phyloP scores from a whole-genome alignment of 1,284 basidiomycete genomes.

The Rhodotorula glutinis region DNA sequence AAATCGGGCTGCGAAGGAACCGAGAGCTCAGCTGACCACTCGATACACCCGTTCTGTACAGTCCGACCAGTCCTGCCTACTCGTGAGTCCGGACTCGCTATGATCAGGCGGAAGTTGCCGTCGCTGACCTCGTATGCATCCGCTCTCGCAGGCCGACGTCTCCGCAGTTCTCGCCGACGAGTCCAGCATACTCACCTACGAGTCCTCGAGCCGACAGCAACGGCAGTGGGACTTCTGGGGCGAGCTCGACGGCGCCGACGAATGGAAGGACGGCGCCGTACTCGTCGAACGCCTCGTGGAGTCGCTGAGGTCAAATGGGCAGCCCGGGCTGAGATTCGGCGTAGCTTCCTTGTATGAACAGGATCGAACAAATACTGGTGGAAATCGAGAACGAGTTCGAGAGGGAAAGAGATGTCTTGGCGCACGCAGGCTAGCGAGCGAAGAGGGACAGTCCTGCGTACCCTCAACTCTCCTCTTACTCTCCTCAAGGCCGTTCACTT shows the following conservation, averaged over 20 bases:
- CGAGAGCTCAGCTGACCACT: neutral
- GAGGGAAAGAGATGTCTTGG: too few relatives aligned
- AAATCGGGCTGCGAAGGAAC: neutral
- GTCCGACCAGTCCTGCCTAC: slow-evolving; percentile 1
- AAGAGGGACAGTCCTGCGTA: too few relatives aligned
- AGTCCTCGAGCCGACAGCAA: slow-evolving; percentile 47
- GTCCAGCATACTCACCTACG: slow-evolving; percentile 51
- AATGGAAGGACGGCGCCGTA: slow-evolving; percentile 10
- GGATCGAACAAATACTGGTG: neutral
- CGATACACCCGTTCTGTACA: neutral
- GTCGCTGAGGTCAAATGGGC: neutral
- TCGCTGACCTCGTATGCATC: neutral
- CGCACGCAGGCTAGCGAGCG: too few relatives aligned
- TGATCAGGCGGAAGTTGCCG: neutral
- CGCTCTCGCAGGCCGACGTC: slow-evolving; percentile 5
- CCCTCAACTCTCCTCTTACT: too few relatives aligned
- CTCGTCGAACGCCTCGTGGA: slow-evolving; percentile 22
- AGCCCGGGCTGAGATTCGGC: neutral
- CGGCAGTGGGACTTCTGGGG: neutral
- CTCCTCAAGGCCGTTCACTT: too few relatives aligned
- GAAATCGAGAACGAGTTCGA: too few relatives aligned
- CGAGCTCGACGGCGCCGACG: neutral
- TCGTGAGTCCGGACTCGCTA: neutral
- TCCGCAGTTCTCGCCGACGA: slow-evolving; percentile 70
- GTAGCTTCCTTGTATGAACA: neutral